phyloP scores from a whole-genome alignment of 306 rosid genomes.

The Fagus crenata region DNA sequence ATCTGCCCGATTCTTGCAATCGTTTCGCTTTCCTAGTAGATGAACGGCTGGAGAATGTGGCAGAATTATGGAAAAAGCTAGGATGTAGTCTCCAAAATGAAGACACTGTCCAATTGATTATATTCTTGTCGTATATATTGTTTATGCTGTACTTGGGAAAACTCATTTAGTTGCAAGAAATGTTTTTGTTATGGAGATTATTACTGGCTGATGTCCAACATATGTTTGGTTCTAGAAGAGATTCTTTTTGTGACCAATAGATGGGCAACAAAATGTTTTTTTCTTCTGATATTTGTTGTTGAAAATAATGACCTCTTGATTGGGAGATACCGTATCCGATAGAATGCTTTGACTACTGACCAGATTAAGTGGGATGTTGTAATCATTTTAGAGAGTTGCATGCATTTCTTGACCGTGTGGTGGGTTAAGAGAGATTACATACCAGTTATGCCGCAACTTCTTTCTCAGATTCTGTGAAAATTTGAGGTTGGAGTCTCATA shows the following conservation, averaged over 20 bases:
- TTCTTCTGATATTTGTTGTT: constrained; percentile 29
- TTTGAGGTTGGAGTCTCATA: constrained; percentile 31
- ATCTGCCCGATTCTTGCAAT: constrained; percentile 3
- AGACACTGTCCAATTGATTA: constrained; percentile 10
- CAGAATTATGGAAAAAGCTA: constrained; percentile 23
- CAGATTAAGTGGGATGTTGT: constrained; percentile 31
- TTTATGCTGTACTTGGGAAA: constrained; percentile 32
- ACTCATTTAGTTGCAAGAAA: constrained; percentile 9
- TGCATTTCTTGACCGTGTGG: constrained; percentile 20
- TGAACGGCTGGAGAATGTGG: constrained; percentile 31
- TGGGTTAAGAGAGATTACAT: constrained; percentile 3
- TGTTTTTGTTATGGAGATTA: constrained; percentile 30
- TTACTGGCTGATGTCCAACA: constrained; percentile 19
- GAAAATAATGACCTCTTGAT: not conserved
- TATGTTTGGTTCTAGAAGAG: constrained; percentile 32
- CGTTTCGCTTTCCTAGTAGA: constrained; percentile 25
- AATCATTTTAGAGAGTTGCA: constrained; percentile 24
- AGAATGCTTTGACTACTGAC: constrained; percentile 28
- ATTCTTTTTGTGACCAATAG: constrained; percentile 30
- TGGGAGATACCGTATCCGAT: constrained; percentile 7
- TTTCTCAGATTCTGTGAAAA: constrained; percentile 45
- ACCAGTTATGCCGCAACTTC: constrained; percentile 34
- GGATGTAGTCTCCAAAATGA: constrained; percentile 23
- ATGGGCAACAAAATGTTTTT: constrained; percentile 23
- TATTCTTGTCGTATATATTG: constrained; percentile 23